These are phyloP conservation scores for Syzygium malaccense DNA, from an alignment of 441 rosid species.

Conservation along the genomic window DNA sequence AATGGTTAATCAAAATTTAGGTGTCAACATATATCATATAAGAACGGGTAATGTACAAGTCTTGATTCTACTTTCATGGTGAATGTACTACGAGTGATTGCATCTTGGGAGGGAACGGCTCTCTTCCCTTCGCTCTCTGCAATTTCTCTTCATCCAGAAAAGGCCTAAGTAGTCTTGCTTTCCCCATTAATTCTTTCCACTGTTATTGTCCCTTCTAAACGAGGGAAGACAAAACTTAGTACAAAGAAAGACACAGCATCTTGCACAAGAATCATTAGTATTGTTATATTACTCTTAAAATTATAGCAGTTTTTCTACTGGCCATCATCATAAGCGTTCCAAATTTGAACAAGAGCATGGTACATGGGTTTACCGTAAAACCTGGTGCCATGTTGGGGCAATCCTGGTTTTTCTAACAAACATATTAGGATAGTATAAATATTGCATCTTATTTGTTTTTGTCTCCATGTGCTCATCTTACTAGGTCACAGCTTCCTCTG, in stretches of 20 bases:
- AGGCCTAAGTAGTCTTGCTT: background rate
- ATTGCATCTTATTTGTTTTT: background rate
- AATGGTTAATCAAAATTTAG: too few species aligned
- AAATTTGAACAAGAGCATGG: background rate
- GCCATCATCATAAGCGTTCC: background rate
- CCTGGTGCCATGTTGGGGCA: background rate
- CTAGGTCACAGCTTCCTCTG: background rate
- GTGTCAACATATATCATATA: background rate
- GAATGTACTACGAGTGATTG: background rate
- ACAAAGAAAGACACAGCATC: background rate
- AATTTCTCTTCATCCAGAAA: background rate
- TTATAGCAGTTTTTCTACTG: background rate
- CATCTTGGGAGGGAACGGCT: background rate
- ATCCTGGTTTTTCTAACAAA: background rate
- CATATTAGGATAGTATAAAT: background rate
- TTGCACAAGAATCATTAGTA: background rate
- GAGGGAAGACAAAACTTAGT: background rate
- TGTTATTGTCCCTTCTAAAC: background rate
- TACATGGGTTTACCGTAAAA: background rate
- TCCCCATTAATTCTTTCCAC: background rate
- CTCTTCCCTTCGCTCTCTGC: background rate
- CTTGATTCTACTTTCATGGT: background rate
- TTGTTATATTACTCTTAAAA: background rate
- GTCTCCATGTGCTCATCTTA: background rate
- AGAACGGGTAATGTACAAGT: background rate